These are phyloP conservation scores for Plasmodium falciparum DNA, from an alignment of 169 alveolate genomes.

Conservation along the genomic window DNA sequence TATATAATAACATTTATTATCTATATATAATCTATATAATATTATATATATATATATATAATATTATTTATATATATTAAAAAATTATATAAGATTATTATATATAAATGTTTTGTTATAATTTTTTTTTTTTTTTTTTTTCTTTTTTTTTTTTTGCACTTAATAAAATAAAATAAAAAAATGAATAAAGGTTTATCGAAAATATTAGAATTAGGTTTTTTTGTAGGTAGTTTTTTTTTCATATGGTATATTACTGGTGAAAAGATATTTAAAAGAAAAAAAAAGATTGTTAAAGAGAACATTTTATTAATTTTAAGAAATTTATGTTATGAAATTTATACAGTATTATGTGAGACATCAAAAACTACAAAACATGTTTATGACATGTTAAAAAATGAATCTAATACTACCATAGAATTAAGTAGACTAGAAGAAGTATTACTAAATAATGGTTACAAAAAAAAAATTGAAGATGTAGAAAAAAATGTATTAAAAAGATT, in stretches of 20 bases:
- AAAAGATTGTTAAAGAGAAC: constrained; percentile 50
- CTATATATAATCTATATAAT: too few relatives aligned
- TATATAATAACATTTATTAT: too few relatives aligned
- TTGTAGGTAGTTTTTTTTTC: constrained; percentile 45
- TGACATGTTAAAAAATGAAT: constrained; percentile 55
- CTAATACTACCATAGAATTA: constrained; percentile 46
- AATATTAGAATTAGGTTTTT: constrained; percentile 23
- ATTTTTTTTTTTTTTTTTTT: too few relatives aligned
- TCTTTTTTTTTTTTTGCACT: too few relatives aligned
- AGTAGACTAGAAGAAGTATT: constrained; percentile 65
- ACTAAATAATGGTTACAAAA: constrained; percentile 49
- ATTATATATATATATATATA: too few relatives aligned
- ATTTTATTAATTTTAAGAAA: constrained; percentile 46
- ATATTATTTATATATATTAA: too few relatives aligned
- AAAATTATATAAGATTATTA: too few relatives aligned
- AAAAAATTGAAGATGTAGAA: constrained; percentile 68
- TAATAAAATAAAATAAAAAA: constrained; percentile 4
- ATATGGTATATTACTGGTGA: constrained; percentile 71
- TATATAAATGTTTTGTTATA: too few relatives aligned
- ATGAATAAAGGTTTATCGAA: constrained; percentile 30
- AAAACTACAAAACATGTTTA: constrained; percentile 55
- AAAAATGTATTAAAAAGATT: constrained; percentile 55
- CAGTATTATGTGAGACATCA: constrained; percentile 38
- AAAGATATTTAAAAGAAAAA: constrained; percentile 22
- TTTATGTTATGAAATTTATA: constrained; percentile 46